phyloP scores from a whole-genome alignment of 441 rosid species.

The Kokia cookei region DNA sequence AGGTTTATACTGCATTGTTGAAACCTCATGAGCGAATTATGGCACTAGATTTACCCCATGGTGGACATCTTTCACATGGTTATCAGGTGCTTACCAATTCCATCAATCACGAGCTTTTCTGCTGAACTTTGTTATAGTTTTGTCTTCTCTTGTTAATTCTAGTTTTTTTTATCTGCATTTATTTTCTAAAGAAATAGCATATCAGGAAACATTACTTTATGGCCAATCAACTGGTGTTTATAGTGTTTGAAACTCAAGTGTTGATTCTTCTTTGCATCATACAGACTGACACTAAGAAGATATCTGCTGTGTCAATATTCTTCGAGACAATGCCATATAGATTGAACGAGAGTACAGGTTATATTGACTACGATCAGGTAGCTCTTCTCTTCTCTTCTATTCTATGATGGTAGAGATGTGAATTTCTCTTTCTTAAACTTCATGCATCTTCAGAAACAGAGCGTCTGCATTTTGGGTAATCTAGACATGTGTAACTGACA shows the following conservation, averaged over 20 bases:
- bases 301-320: slow-evolving; percentile 93
- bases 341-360: slow-evolving; percentile 83
- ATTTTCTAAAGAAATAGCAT: neutral
- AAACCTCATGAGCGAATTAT: slow-evolving; percentile 97
- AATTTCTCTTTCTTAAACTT: neutral
- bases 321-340: slow-evolving; percentile 97
- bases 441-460: neutral
- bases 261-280: slow-evolving; percentile 5
- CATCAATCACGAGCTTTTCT: slow-evolving; percentile 3
- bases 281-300: slow-evolving; percentile 96
- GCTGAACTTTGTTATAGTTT: neutral
- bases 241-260: neutral
- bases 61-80: slow-evolving; percentile 99
- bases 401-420: neutral
- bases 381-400: slow-evolving; percentile 4
- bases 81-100: slow-evolving; percentile 61
- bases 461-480: slow-evolving; percentile 1
- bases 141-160: neutral
- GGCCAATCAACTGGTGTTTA: neutral
- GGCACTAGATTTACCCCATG: slow-evolving; percentile 99
- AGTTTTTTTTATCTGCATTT: neutral
- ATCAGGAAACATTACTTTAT: neutral
- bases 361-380: slow-evolving; percentile 93
- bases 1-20: slow-evolving; percentile 83
- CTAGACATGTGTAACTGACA: neutral